Conservation (phyloP, 2,329 filamentous ascomycete species). For the Hypoxylon sp. region DNA sequence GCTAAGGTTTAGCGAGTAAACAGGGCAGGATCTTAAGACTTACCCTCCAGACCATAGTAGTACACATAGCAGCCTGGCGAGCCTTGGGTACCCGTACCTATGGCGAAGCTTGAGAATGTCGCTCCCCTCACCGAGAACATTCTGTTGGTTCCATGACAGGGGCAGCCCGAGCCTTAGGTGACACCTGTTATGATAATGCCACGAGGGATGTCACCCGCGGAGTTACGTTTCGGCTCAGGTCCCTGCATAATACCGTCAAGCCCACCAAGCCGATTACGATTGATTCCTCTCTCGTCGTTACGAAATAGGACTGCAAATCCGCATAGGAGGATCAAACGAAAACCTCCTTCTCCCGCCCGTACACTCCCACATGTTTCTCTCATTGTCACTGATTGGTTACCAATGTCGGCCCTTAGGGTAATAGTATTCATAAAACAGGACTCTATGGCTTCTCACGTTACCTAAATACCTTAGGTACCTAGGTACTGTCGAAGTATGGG, state of each 20-base stretch:
- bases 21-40: no score
- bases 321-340: constrained; percentile 14
- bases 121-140: constrained; percentile 23
- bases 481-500: not conserved
- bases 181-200: constrained; percentile 13
- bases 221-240: constrained; percentile 15
- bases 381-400: constrained; percentile 11
- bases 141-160: constrained; percentile 3
- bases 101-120: constrained; percentile 21
- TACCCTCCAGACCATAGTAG: no score
- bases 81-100: no score
- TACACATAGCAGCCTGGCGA: no score
- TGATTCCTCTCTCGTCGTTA: constrained; percentile 12
- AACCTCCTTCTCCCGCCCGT: not conserved
- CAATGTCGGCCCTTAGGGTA: not conserved
- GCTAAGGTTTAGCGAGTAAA: no score
- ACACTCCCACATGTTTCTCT: constrained; percentile 17
- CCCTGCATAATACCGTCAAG: constrained; percentile 25
- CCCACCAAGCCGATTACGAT: constrained; percentile 3
- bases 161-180: not conserved
- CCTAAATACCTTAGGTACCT: not conserved
- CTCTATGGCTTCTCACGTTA: not conserved
- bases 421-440: not conserved
- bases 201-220: constrained; percentile 21
- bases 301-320: no score